phyloP scores from a whole-genome alignment of 176 grass and related monocot species.

The Aegilops sharonensis region DNA sequence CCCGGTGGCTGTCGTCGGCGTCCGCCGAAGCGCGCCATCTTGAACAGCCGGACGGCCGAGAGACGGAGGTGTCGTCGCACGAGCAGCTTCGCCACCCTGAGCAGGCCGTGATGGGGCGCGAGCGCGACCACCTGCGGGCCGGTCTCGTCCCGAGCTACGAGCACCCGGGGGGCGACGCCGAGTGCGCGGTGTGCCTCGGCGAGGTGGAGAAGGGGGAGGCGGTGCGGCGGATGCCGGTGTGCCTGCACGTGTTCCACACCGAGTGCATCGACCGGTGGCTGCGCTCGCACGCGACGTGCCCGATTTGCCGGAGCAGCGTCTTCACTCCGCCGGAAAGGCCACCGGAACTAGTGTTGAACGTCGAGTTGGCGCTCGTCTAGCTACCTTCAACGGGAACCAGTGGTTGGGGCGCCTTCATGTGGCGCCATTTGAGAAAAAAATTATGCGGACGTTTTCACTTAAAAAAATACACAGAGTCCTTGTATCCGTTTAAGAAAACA shows the following conservation, averaged over 20 bases:
- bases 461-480: too few relatives aligned
- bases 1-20: neutral
- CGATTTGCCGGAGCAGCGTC: slow-evolving; percentile 37
- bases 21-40: neutral
- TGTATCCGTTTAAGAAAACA: too few relatives aligned
- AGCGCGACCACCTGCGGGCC: slow-evolving; percentile 6
- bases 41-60: neutral
- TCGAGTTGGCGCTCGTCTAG: neutral
- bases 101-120: slow-evolving; percentile 14
- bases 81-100: neutral
- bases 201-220: slow-evolving; percentile 34
- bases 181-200: slow-evolving; percentile 56
- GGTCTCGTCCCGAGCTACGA: slow-evolving; percentile 39
- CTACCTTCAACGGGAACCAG: neutral
- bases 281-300: slow-evolving; percentile 33
- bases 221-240: slow-evolving; percentile 40
- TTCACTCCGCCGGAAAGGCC: slow-evolving; percentile 3
- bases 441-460: too few relatives aligned
- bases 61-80: neutral
- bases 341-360: slow-evolving; percentile 12
- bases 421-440: too few relatives aligned
- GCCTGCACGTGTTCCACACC: slow-evolving; percentile 53
- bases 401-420: too few relatives aligned
- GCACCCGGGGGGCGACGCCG: slow-evolving; percentile 4
- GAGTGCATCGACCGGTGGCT: slow-evolving; percentile 54